phyloP scores from a whole-genome alignment of 2,329 filamentous ascomycete genomes.

The Epichloe festucae region DNA sequence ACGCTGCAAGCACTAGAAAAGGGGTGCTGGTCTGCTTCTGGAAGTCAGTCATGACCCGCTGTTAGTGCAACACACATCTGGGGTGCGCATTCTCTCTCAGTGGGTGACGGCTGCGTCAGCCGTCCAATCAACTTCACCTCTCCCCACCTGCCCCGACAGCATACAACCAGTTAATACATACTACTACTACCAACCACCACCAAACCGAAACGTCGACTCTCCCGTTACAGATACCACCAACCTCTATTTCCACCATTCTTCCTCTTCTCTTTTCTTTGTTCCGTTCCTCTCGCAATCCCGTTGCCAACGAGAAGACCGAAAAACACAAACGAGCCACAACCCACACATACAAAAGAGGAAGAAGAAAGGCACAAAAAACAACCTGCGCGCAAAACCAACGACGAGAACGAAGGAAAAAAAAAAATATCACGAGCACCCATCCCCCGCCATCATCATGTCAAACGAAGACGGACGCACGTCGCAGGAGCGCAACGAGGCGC shows the following conservation, averaged over 20 bases:
- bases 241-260: too few relatives aligned
- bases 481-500: slow-evolving; percentile 28
- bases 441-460: slow-evolving; percentile 26
- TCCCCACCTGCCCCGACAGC: slow-evolving; percentile 10
- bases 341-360: too few relatives aligned
- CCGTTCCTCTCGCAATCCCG: too few relatives aligned
- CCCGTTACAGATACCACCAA: too few relatives aligned
- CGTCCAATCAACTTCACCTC: slow-evolving; percentile 13
- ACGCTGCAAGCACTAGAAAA: too few relatives aligned
- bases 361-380: background rate
- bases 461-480: slow-evolving; percentile 33
- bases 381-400: background rate
- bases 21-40: too few relatives aligned
- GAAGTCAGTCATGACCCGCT: background rate
- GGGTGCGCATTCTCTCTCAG: background rate
- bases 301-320: background rate
- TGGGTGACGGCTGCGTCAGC: background rate
- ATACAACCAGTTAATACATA: too few relatives aligned
- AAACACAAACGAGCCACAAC: background rate
- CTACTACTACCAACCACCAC: background rate
- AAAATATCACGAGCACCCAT: background rate
- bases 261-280: too few relatives aligned
- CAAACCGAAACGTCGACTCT: background rate
- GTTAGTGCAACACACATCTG: slow-evolving; percentile 1
- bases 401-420: background rate